Evolutionary conservation across 768 basidiomycete genomes (phyloP).

Genomic region (Goffeauzyma gilvescens): DNA sequence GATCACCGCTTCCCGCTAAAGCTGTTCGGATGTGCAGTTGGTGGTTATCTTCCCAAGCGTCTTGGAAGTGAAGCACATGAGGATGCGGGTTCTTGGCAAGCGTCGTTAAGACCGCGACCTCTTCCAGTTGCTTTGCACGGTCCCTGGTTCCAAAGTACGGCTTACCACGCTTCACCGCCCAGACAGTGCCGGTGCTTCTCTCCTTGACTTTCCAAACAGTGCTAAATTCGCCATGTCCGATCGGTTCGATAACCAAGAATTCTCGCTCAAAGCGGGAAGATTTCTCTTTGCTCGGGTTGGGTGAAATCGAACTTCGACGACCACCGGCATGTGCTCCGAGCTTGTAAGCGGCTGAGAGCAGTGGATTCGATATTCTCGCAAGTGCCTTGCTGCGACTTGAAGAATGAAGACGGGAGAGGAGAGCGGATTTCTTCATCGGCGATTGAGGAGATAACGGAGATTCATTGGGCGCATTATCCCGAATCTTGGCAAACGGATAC

Average conservation of each 20-base stretch:
- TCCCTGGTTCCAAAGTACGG: constrained; percentile 67
- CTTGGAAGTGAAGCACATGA: constrained; percentile 71
- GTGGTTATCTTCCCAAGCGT: constrained; percentile 93
- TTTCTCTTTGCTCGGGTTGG: constrained; percentile 16
- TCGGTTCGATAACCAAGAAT: constrained; percentile 62
- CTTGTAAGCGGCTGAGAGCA: constrained; percentile 23
- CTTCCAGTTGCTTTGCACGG: constrained; percentile 65
- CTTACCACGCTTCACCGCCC: constrained; percentile 83
- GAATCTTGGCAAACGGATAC: constrained; percentile 8
- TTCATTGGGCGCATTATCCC: background rate
- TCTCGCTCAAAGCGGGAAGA: constrained; percentile 56
- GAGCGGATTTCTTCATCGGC: constrained; percentile 1
- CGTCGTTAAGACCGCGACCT: constrained; percentile 76
- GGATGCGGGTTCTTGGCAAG: constrained; percentile 37
- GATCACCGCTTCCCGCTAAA: constrained; percentile 61
- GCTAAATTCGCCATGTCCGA: constrained; percentile 86
- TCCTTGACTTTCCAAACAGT: constrained; percentile 47
- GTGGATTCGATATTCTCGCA: constrained; percentile 26
- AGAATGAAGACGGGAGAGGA: constrained; percentile 1
- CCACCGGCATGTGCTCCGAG: constrained; percentile 10
- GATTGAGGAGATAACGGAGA: constrained; percentile 1
- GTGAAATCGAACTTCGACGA: background rate
- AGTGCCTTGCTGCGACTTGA: constrained; percentile 15
- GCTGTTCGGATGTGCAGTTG: constrained; percentile 84
- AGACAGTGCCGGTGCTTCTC: constrained; percentile 40